Base-by-base conservation (phyloP, 345 rosid species). In the Eucalyptus regnans region DNA sequence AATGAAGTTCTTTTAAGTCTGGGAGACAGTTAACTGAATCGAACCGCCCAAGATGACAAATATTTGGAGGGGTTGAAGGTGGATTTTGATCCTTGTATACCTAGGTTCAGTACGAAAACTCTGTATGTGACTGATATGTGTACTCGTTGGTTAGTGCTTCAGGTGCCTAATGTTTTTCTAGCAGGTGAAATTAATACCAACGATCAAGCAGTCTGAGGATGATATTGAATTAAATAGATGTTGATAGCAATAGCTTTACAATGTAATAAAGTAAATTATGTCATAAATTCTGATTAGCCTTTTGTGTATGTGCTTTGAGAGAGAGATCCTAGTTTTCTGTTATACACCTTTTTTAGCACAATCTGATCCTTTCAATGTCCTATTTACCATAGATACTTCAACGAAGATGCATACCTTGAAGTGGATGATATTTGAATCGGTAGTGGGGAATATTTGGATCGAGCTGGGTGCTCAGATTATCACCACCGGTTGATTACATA, bases 131-230 rank as follows among this genome's bases (percentile, higher is more conserved):
- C 11, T 31, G 41, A 20, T 2, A 2, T 2, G 3, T 68, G 22
- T 31, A 4, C 41, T n/a, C 10, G 0, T 16, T 0, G 0, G 20
- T 31, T 31, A 1, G 43, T 68, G 43, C 79, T 31, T 31, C 43
- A 4, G 1, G 12, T 31, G 79, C 79, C 79, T 31, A 66, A 31
- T 14, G 41, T 66, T 66, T 37, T 66, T 66, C 79, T 0, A n/a
- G 2, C 79, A 7, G 79, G 22, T 31, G 41, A 17, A 66, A 66
- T n/a, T 66, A 0, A 2, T 66, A 15, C 41, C 17, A 66, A 0
- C 0, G 79, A 66, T 66, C 79, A 66, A 16, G 79, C 5, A 18
- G 41, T 66, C 79, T 31, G 41, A 15, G 79, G 79, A 0, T 66
- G 79, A 66, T 31, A 9, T 66, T 66, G 41, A 31, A 66, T 66